Percentiles rank a stretch among this genome's conserved stretches.
Conservation (phyloP, 306 rosid species). For the Medicago truncatula region DNA sequence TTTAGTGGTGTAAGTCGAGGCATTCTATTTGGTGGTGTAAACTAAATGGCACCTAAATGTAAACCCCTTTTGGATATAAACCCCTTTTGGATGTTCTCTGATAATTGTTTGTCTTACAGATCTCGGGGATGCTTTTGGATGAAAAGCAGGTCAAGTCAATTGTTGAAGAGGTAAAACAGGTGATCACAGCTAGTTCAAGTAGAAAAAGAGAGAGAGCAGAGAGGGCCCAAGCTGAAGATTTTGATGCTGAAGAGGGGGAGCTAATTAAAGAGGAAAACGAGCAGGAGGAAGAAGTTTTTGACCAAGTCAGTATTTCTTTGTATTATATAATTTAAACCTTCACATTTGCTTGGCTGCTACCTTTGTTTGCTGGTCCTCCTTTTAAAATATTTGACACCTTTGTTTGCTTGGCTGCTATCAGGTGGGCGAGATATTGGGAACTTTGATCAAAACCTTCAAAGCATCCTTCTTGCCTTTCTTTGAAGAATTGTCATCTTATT, state of each 20-base stretch:
- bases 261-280: conserved; percentile 97
- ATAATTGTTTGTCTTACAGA: conserved; percentile 52
- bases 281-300: conserved; percentile 99
- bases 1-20: no score
- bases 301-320: conserved; percentile 68
- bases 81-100: conserved; percentile 18
- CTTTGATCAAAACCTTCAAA: conserved; percentile 94
- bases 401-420: conserved; percentile 34
- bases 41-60: no score
- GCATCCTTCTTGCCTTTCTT: conserved; percentile 95
- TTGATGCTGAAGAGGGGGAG: conserved; percentile 94
- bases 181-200: conserved; percentile 93
- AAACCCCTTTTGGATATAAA: neutral
- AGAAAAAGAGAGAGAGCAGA: conserved; percentile 90
- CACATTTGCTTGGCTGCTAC: neutral
- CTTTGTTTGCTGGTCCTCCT: conserved; percentile 17
- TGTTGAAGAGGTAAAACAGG: conserved; percentile 90
- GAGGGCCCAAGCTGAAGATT: conserved; percentile 92
- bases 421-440: conserved; percentile 99
- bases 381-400: conserved; percentile 26
- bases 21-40: no score
- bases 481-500: conserved; percentile 86
- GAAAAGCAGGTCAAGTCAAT: conserved; percentile 86
- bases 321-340: neutral
- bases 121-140: conserved; percentile 86